Evolutionary conservation across 2,329 filamentous ascomycete species (phyloP), one percentile per base, ranked within the genome.

Genomic region (Aspergillus terreus): DNA sequence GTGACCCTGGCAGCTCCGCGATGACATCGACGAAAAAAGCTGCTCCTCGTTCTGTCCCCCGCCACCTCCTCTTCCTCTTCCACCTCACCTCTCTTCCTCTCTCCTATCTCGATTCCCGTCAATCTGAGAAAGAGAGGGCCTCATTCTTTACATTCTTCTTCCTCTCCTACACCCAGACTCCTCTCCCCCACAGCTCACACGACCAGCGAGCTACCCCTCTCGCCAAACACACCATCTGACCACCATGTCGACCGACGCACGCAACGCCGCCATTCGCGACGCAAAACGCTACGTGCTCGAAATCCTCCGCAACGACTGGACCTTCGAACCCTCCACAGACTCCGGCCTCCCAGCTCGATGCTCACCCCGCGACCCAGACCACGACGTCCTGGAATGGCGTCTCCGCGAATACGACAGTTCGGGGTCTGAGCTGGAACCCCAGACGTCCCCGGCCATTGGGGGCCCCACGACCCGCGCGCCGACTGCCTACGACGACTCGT

Each of bases 301-400:
- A 17, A 63, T 71, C 15, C 64, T 75, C 21, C 70, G 72, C 23
- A 69, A 71, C 53, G 73, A 76, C 63, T 76, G 74, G 74, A 58
- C 62, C 38, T 74, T 68, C 49, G 62, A 70, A 6, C 54, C 60
- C 32, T 60, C 61, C 1, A 47, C 59, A 7, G 56, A 57, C 43
- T 36, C 58, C 4, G 58, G 60, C 21, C 52, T 55, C 35, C 49
- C 53, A 10, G 53, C 57, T 43, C 50, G 60, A 30, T 51, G 58
- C 15, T 56, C 64, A 10, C 57, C 60, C 30, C 51, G 60, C 14
- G 53, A 53, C 25, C 59, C 61, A 21, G 55, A 63, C 40, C 63
- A 63, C 17, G 58, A 65, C 36, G 61, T 71, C 6, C 47, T 53
- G 6, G 66, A 68, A 61, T 72, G 70, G 70, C 67, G 70, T 30